phyloP scores from a whole-genome alignment of 371 early-diverging fungal species.

The Mortierella sp. region DNA sequence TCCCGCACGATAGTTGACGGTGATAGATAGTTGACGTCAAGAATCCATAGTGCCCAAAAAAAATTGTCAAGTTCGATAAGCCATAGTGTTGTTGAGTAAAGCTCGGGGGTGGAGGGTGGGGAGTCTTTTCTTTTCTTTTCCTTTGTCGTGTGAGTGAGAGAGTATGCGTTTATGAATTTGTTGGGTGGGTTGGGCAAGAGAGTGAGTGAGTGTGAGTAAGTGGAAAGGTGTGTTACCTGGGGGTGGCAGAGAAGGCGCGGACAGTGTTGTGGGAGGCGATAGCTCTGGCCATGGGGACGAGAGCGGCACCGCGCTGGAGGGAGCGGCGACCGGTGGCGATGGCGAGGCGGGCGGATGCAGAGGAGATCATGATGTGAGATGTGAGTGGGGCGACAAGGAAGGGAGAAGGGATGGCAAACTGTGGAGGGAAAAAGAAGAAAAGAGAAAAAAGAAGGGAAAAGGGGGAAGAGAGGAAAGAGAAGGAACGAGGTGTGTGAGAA shows the following conservation, averaged over 20 bases:
- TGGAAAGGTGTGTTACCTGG: slow-evolving; percentile 32
- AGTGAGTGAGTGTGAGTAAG: background rate
- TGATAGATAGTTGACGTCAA: slow-evolving; percentile 5
- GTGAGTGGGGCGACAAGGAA: slow-evolving; percentile 9
- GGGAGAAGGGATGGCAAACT: background rate
- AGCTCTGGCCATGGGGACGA: slow-evolving; percentile 44
- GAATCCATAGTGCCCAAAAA: background rate
- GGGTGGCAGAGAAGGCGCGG: slow-evolving; percentile 47
- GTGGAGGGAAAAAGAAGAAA: background rate
- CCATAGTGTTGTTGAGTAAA: background rate
- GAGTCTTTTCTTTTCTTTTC: background rate
- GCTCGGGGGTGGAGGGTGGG: background rate
- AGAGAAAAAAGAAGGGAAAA: slow-evolving; percentile 7
- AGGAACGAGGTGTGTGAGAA: slow-evolving; percentile 16
- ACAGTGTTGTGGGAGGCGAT: slow-evolving; percentile 44
- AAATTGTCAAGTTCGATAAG: background rate
- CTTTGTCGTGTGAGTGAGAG: background rate
- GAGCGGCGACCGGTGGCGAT: slow-evolving; percentile 51
- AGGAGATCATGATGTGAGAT: slow-evolving; percentile 39
- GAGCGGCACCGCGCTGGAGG: slow-evolving; percentile 46
- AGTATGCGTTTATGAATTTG: background rate
- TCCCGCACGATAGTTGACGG: background rate
- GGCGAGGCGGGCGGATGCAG: slow-evolving; percentile 48
- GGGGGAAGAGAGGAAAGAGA: slow-evolving; percentile 1
- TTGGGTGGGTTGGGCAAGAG: background rate